These are phyloP conservation scores for Stagonosporopsis tanaceti DNA, from an alignment of 2,329 filamentous ascomycete genomes.

Conservation along the genomic window DNA sequence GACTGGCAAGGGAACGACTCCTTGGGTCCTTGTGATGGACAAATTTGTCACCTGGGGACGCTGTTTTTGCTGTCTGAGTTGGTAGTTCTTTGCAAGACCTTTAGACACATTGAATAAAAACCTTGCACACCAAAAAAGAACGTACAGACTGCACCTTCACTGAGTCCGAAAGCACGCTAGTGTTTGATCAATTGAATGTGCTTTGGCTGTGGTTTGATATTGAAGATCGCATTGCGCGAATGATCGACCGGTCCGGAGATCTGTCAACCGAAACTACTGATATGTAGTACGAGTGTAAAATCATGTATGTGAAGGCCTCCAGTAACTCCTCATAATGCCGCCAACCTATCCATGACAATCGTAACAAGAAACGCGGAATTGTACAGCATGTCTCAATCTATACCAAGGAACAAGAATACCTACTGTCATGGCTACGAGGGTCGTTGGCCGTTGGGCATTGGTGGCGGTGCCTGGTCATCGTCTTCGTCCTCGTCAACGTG, in stretches of 20 bases:
- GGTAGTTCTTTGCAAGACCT: no score
- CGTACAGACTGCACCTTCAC: background rate
- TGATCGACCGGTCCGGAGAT: background rate
- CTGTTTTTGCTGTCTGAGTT: no score
- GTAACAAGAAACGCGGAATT: slow-evolving; percentile 6
- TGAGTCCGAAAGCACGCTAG: background rate
- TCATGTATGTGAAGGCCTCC: slow-evolving; percentile 4
- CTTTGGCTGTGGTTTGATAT: background rate
- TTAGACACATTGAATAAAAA: no score
- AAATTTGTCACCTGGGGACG: no score
- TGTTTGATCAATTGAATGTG: background rate
- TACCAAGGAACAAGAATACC: background rate
- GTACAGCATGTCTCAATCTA: background rate
- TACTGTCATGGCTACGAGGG: slow-evolving; percentile 1
- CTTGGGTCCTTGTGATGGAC: no score
- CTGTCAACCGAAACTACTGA: background rate
- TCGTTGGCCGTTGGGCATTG: slow-evolving; percentile 34
- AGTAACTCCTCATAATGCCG: slow-evolving; percentile 15
- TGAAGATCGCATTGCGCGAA: background rate
- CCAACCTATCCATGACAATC: slow-evolving; percentile 4
- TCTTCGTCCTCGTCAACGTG: slow-evolving; percentile 37
- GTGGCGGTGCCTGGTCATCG: slow-evolving; percentile 29
- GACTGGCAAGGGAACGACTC: no score
- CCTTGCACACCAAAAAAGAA: no score
- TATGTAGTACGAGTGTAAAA: slow-evolving; percentile 1